Base-by-base conservation (phyloP, 805 yeast species). In the Lipomyces japonicus region DNA sequence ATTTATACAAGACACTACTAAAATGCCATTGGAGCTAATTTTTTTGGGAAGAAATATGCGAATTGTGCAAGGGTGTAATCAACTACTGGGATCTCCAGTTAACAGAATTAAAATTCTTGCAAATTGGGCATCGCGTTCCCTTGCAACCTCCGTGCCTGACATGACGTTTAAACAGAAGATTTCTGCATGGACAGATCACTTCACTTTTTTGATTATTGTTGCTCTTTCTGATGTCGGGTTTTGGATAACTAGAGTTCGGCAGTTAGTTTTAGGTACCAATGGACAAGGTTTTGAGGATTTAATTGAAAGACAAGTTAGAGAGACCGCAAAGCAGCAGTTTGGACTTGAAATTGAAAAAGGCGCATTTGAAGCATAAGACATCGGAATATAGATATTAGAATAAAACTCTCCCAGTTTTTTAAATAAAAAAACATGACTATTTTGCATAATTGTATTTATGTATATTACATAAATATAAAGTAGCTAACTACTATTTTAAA, bases 31-130 rank as follows among this genome's bases (percentile, higher is more conserved):
- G 53, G 80, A 79, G 40, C 65, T 85, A 46, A 71, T 82, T 18
- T 84, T 85, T 59, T 67, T 86, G 4, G 79, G 84, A 47, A 69
- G 91, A 60, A 74, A 86, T 9, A 82, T 84, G 84, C 71, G 90
- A 52, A 84, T 85, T 71, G 75, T 86, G 44, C 91, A 84, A 63
- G 81, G 80, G 22, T 66, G 82, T 55, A 85, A 86, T 63, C 79
- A 78, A 57, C 69, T 69, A 31, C 78, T 77, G 63, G 86, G 83
- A 3, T 77, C 87, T 14, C 91, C 90, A 0, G 82, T 84, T n/a
- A 85, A 85, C 63, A 72, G 93, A 50, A 68, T 85, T 57, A 81
- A 80, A 50, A 62, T 82, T 25, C 70, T 85, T 46, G 85, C 86
- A 0, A 66, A 70, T 14, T 80, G 78, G 59, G 86, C 87, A 0